Evolutionary conservation across 129 eudicot species (phyloP).

Genomic region (Centrapalus pauciflorus): DNA sequence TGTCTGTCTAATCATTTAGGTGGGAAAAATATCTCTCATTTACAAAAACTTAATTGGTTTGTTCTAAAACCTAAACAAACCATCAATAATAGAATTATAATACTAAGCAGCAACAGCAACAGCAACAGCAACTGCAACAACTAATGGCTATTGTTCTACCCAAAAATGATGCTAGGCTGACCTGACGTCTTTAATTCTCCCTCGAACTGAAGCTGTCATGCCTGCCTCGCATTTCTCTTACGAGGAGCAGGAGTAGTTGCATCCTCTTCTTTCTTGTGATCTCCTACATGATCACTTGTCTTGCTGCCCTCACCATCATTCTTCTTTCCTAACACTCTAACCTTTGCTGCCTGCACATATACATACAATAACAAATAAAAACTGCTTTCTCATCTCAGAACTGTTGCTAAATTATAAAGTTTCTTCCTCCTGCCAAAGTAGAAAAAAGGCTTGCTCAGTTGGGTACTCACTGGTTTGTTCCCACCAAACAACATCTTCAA

Average conservation of each 20-base stretch:
- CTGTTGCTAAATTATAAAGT: too few relatives aligned
- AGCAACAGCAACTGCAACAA: too few relatives aligned
- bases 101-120: background rate
- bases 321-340: constrained; percentile 10
- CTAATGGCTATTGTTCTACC: too few relatives aligned
- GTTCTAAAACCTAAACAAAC: too few relatives aligned
- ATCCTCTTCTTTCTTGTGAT: constrained; percentile 13
- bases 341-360: constrained; percentile 11
- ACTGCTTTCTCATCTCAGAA: too few relatives aligned
- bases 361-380: background rate
- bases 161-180: too few relatives aligned
- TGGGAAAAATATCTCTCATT: too few relatives aligned
- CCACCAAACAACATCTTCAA: constrained; percentile 41
- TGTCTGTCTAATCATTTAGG: too few relatives aligned
- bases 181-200: background rate
- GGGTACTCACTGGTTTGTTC: constrained; percentile 35
- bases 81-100: background rate
- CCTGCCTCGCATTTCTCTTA: constrained; percentile 34
- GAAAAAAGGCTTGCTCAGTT: too few relatives aligned
- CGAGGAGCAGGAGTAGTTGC: constrained; percentile 48
- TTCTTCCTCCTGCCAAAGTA: too few relatives aligned
- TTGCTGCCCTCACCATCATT: constrained; percentile 30
- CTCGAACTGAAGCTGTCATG: background rate
- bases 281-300: constrained; percentile 21
- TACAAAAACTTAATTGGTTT: too few relatives aligned